Conservation (phyloP, 2,329 filamentous ascomycete genomes). For the Fusarium robinianum region DNA sequence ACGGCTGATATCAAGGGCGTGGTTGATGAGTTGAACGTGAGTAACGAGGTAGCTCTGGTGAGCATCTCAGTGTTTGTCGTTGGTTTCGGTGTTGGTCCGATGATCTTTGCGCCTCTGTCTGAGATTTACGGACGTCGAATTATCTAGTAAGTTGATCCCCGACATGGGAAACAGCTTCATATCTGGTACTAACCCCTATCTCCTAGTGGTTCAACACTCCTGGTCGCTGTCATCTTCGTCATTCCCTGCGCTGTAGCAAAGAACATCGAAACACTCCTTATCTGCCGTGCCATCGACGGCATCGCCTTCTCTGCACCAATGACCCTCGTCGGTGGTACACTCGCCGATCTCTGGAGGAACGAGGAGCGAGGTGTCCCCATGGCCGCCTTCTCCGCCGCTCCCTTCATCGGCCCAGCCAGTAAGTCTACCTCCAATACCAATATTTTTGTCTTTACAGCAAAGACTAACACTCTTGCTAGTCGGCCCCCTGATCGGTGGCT, state of each 20-base stretch:
- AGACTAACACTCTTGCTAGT: constrained; percentile 43
- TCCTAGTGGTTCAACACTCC: constrained; percentile 60
- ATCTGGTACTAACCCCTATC: not conserved
- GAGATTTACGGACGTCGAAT: constrained; percentile 74
- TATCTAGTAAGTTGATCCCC: constrained; percentile 60
- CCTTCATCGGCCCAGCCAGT: constrained; percentile 79
- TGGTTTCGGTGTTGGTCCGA: constrained; percentile 80
- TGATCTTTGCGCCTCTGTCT: constrained; percentile 77
- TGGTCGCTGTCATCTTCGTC: constrained; percentile 75
- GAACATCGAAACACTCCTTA: constrained; percentile 76
- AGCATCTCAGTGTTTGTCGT: constrained; percentile 78
- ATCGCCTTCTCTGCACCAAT: constrained; percentile 86
- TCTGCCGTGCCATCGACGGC: constrained; percentile 77
- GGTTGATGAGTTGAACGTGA: constrained; percentile 65
- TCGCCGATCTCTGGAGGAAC: constrained; percentile 82
- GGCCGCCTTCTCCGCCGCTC: constrained; percentile 82
- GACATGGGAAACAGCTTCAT: constrained; percentile 4
- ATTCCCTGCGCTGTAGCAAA: constrained; percentile 78
- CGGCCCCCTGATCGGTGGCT: constrained; percentile 77
- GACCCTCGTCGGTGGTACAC: constrained; percentile 81
- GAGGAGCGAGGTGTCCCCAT: constrained; percentile 86
- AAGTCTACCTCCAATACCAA: constrained; percentile 24
- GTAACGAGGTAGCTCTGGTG: constrained; percentile 72
- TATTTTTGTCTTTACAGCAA: no score
- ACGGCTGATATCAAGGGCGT: constrained; percentile 75